These are phyloP conservation scores for Leccinum sublutescens DNA, from an alignment of 768 basidiomycete genomes.

Conservation along the genomic window DNA sequence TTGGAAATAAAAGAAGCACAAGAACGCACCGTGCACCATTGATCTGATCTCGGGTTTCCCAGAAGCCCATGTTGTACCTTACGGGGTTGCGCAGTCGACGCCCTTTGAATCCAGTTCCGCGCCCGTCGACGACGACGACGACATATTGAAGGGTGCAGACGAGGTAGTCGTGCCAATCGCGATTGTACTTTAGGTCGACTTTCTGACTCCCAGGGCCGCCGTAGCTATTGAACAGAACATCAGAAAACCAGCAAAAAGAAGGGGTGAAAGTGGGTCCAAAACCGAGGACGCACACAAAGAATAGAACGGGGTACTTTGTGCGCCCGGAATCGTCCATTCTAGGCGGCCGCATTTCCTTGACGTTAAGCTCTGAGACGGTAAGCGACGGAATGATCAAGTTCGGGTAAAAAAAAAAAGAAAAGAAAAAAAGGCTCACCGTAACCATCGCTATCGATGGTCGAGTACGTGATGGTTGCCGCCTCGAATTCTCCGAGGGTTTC, in stretches of 20 bases:
- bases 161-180: constrained; percentile 88
- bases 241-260: constrained; percentile 3
- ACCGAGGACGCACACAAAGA: constrained; percentile 60
- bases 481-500: constrained; percentile 67
- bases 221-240: constrained; percentile 50
- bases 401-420: constrained; percentile 1
- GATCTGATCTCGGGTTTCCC: constrained; percentile 88
- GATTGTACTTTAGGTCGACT: constrained; percentile 61
- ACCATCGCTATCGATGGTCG: constrained; percentile 77
- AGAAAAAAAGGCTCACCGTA: constrained; percentile 50
- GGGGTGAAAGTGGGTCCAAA: not conserved
- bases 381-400: constrained; percentile 18
- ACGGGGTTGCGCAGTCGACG: constrained; percentile 81
- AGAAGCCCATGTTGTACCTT: constrained; percentile 84
- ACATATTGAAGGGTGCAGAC: constrained; percentile 81
- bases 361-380: constrained; percentile 69
- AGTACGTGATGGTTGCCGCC: constrained; percentile 63
- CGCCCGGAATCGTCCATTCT: constrained; percentile 93
- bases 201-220: constrained; percentile 88
- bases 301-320: constrained; percentile 92
- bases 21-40: constrained; percentile 70
- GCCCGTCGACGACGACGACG: constrained; percentile 85
- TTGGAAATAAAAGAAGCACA: constrained; percentile 4
- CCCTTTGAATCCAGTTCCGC: constrained; percentile 93
- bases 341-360: constrained; percentile 87